Percentiles rank a stretch among this genome's conserved stretches.
phyloP scores from a whole-genome alignment of 1,284 basidiomycete genomes.

The Fomitopsis pinicola region DNA sequence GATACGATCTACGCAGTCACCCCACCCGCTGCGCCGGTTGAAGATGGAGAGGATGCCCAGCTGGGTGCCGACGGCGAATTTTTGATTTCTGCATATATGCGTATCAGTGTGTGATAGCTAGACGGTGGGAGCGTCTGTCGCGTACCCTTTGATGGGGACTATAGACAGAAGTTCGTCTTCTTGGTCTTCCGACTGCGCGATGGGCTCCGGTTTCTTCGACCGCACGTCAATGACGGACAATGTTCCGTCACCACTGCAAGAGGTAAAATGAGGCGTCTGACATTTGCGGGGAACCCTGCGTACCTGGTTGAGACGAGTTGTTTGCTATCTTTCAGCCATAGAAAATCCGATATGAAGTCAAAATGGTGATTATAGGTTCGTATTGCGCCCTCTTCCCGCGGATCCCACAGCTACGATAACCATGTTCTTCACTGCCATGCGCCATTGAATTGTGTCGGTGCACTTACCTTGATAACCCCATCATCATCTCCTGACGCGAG shows the following conservation, averaged over 20 bases:
- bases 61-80: slow-evolving; percentile 88
- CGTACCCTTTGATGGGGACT: slow-evolving; percentile 76
- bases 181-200: slow-evolving; percentile 88
- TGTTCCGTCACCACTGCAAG: slow-evolving; percentile 81
- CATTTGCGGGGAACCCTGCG: slow-evolving; percentile 13
- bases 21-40: slow-evolving; percentile 83
- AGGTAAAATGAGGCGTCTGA: background rate
- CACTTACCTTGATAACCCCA: slow-evolving; percentile 79
- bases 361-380: slow-evolving; percentile 84
- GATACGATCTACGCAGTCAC: slow-evolving; percentile 91
- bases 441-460: background rate
- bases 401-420: slow-evolving; percentile 78
- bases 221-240: slow-evolving; percentile 87
- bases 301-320: slow-evolving; percentile 85
- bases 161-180: slow-evolving; percentile 92
- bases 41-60: slow-evolving; percentile 90
- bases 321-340: slow-evolving; percentile 82
- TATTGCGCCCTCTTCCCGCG: slow-evolving; percentile 60
- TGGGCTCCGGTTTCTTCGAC: slow-evolving; percentile 68
- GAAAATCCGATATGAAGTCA: slow-evolving; percentile 93
- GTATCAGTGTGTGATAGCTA: background rate
- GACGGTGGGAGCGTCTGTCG: background rate
- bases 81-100: slow-evolving; percentile 50
- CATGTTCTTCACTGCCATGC: background rate
- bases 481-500: slow-evolving; percentile 91